A percentile compares a stretch with the other conserved stretches of the same genome.
Conservation (phyloP, 2,329 filamentous ascomycete genomes). For the Ceratocystis huliohia region DNA sequence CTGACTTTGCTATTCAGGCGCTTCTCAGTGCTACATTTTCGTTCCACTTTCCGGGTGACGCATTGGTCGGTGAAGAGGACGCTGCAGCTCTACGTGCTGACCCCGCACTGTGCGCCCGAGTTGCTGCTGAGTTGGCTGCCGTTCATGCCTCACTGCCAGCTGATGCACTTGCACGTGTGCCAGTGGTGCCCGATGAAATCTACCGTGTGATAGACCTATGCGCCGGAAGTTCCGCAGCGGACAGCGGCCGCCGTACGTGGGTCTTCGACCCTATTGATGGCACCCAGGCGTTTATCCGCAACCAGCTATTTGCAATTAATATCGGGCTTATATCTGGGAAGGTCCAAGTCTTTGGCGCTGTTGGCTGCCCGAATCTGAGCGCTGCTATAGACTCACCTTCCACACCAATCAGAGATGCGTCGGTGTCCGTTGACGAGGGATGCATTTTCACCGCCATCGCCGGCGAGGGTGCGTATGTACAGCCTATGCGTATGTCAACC, state of each 20-base stretch:
- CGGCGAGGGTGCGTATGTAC: constrained; percentile 37
- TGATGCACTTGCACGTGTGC: constrained; percentile 26
- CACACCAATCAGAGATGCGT: constrained; percentile 33
- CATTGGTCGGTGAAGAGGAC: constrained; percentile 45
- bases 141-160: constrained; percentile 23
- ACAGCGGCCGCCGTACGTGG: constrained; percentile 38
- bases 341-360: constrained; percentile 37
- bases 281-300: constrained; percentile 43
- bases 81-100: constrained; percentile 36
- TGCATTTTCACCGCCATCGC: constrained; percentile 40
- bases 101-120: constrained; percentile 32
- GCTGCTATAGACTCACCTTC: constrained; percentile 30
- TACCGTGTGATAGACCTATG: constrained; percentile 44
- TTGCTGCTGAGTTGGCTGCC: constrained; percentile 35
- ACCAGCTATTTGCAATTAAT: constrained; percentile 46
- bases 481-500: constrained; percentile 29
- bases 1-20: constrained; percentile 47
- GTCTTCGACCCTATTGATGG: constrained; percentile 50
- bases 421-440: constrained; percentile 35
- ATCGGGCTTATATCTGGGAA: constrained; percentile 40
- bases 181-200: constrained; percentile 33
- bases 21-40: constrained; percentile 40
- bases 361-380: constrained; percentile 37
- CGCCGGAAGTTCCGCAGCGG: constrained; percentile 28
- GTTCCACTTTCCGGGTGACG: constrained; percentile 38